Evolutionary conservation across 768 basidiomycete species (phyloP), one percentile per base, ranked within the genome.

Genomic region (Hericium rajendrae): DNA sequence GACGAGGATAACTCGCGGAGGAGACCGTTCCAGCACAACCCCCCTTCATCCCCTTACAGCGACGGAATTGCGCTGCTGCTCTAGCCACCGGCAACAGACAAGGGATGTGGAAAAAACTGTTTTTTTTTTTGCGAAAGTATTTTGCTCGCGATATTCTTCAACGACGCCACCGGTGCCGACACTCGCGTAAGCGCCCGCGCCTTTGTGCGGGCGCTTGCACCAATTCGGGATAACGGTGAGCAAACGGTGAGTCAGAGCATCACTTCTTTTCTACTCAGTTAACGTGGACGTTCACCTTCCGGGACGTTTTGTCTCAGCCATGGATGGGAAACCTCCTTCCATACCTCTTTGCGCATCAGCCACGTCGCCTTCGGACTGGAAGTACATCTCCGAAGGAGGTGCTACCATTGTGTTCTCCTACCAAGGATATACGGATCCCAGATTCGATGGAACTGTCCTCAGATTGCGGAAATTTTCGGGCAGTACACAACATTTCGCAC

Each of bases 321-420:
- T 46, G 43, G 16, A 16, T 16, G 43, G 22, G 22, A 46, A 6
- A 11, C 22, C 9, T 22, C 6, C 16, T 8, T 11, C 53, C 40
- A 26, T 60, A 32, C 32, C 32, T 6, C 32, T 32, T 32, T 32
- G 15, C 59, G 55, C 11, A 56, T 71, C 50, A 53, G 62, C 15
- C 54, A 69, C 50, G 32, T 65, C 62, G n/a, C 75, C 74, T 1
- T 56, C 51, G 11, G 73, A 89, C 68, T 98, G 94, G 94, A 72
- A 67, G 60, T 98, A 97, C 67, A 72, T 92, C 20, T 85, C 91
- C 0, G 95, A 97, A 73, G 95, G 95, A n/a, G 91, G 89, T 18
- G 88, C 91, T 18, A 88, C 91, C 6, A 82, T 92, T 62, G 91
- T 97, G 15, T 91, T 94, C 70, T 83, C 88, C 8, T 95, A 94